Percentiles rank a stretch among this genome's conserved stretches.
These are phyloP conservation scores for Sporisorium sorghi DNA, from an alignment of 1,284 basidiomycete species.

Conservation along the genomic window DNA sequence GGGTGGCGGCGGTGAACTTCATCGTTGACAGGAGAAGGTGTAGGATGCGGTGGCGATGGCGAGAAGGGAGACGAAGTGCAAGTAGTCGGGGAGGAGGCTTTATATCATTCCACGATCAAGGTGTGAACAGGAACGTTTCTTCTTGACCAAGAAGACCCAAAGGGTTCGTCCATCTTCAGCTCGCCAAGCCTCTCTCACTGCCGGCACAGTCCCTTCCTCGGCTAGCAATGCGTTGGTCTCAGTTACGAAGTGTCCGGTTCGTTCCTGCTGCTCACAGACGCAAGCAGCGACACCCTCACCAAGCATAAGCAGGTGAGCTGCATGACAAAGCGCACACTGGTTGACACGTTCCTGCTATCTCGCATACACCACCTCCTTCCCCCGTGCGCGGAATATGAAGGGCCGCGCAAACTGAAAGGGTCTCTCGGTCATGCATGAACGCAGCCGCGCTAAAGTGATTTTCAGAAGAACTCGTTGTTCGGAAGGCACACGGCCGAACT, in stretches of 20 bases:
- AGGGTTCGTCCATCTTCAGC: background rate
- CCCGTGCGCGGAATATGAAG: no score
- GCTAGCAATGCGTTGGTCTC: background rate
- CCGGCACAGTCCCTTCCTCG: background rate
- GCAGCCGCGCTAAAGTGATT: background rate
- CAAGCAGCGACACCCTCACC: no score
- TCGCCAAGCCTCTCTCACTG: background rate
- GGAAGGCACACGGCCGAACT: slow-evolving; percentile 19
- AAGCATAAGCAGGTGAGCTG: background rate
- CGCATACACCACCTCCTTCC: slow-evolving; percentile 21
- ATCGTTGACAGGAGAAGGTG: slow-evolving; percentile 8
- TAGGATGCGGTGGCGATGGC: slow-evolving; percentile 16
- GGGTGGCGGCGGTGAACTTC: slow-evolving; percentile 29
- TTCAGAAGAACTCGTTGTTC: slow-evolving; percentile 8
- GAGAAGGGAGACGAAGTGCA: slow-evolving; percentile 6
- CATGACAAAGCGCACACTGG: background rate
- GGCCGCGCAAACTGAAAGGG: background rate
- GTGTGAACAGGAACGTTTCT: background rate
- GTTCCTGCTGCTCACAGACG: no score
- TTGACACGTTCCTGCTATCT: slow-evolving; percentile 34
- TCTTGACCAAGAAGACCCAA: no score
- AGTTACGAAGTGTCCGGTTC: no score
- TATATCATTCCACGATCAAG: background rate
- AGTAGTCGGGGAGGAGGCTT: background rate
- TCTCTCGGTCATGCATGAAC: slow-evolving; percentile 4